These are phyloP conservation scores for Plenodomus biglobosus DNA, from an alignment of 2,329 filamentous ascomycete species.

Conservation along the genomic window DNA sequence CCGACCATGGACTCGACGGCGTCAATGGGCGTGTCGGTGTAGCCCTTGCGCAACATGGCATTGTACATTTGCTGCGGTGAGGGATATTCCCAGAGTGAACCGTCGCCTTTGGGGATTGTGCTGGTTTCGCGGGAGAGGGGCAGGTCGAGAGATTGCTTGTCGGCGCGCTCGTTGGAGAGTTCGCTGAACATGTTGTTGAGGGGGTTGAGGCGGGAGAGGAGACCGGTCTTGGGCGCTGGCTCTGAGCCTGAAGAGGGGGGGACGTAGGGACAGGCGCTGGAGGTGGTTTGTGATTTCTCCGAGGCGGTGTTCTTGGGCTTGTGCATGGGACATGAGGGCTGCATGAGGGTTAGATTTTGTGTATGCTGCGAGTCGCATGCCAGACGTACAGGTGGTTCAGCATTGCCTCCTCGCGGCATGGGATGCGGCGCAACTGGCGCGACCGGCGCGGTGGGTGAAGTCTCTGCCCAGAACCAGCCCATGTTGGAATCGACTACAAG, in stretches of 20 bases:
- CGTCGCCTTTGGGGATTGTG: conserved; percentile 84
- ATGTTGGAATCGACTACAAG: conserved; percentile 45
- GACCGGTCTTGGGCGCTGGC: conserved; percentile 49
- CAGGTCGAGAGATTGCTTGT: conserved; percentile 71
- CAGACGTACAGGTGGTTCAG: conserved; percentile 58
- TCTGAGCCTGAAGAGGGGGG: conserved; percentile 44
- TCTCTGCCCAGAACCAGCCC: conserved; percentile 73
- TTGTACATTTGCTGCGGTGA: conserved; percentile 99
- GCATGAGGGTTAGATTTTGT: conserved; percentile 22
- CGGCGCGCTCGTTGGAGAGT: conserved; percentile 76
- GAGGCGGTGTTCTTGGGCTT: conserved; percentile 44
- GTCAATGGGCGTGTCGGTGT: conserved; percentile 89
- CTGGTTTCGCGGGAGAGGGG: conserved; percentile 81
- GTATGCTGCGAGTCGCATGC: conserved; percentile 5
- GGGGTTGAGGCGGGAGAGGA: conserved; percentile 68
- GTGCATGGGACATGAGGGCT: conserved; percentile 74
- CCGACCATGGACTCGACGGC: conserved; percentile 97
- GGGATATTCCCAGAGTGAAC: conserved; percentile 91
- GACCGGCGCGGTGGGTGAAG: conserved; percentile 43
- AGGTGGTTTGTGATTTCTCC: conserved; percentile 23
- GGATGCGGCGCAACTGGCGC: conserved; percentile 51
- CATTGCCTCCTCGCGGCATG: conserved; percentile 49
- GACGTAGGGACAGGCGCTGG: conserved; percentile 54
- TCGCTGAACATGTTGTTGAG: conserved; percentile 95
- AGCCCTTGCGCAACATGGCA: conserved; percentile 91